Evolutionary conservation across 805 yeast species (phyloP).

Genomic region (Monosporozyma aquatica): DNA sequence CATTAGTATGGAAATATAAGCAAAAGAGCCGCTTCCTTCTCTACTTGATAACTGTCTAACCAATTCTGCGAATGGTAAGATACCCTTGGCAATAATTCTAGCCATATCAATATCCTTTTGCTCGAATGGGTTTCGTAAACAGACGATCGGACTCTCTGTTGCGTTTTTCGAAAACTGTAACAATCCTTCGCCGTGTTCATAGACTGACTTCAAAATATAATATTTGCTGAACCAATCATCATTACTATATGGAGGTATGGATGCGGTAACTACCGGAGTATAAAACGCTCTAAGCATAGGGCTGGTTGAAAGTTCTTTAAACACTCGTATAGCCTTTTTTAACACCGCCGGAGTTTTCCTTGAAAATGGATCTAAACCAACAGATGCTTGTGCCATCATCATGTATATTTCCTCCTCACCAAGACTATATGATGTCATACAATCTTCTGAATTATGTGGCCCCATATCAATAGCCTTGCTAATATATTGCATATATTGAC

Average conservation of each 20-base stretch:
- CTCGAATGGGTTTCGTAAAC: not conserved
- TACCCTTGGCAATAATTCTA: not conserved
- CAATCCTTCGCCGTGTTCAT: not conserved
- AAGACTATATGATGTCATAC: not conserved
- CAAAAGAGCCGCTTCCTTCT: not conserved
- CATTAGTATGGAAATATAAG: not conserved
- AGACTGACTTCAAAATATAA: not conserved
- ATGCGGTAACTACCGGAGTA: not conserved
- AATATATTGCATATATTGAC: not conserved
- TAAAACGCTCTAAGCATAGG: not conserved
- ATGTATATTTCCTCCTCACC: not conserved
- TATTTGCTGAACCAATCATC: slow-evolving; percentile 1
- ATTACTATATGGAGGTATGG: not conserved
- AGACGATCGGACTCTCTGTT: not conserved
- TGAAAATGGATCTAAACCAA: not conserved
- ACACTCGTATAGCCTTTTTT: not conserved
- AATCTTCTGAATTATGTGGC: not conserved
- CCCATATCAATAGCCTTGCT: not conserved
- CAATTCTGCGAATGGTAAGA: not conserved
- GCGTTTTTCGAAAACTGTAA: not conserved
- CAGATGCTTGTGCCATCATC: not conserved
- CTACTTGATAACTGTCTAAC: not conserved
- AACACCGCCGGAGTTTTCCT: not conserved
- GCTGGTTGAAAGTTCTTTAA: not conserved
- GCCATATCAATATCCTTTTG: not conserved